Base-by-base conservation (phyloP, 1,284 basidiomycete genomes). In the Neolentinus lepideus region DNA sequence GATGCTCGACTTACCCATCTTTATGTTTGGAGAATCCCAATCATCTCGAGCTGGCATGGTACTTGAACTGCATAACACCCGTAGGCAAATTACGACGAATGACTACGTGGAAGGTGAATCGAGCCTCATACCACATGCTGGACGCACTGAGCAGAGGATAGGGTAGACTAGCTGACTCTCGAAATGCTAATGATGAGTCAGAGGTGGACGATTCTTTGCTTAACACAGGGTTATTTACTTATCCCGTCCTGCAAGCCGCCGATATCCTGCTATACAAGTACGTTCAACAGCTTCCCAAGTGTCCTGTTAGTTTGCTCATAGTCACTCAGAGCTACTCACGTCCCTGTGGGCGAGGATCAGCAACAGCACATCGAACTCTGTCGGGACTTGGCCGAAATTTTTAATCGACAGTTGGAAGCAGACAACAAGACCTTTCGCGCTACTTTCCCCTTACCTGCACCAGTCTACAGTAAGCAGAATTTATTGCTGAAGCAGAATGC, bases 341-440 rank as follows among this genome's bases (percentile, higher is more conserved):
- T 98, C 0, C 95, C 95, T 0, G 94, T 98, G 1, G 95, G 95
- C 22, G 93, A 98, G 64, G 95, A 98, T 67, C 95, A 98, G 68
- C 83, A 85, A 33, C 95, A 98, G 71, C 95, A 98, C 64, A 79
- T 98, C 26, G 94, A 97, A 67, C 80, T 98, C 1, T 80, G 84
- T 25, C 81, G 93, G 35, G 92, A 95, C 64, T 71, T 97, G 9
- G 94, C 91, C 0, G 84, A 92, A 26, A 73, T 74, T 6, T 97
- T 96, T 73, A 98, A 98, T 66, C 78, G 84, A 2, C 78, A 78
- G 60, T 86, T 80, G 64, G 19, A n/a, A 21, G 19, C 38, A n/a
- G 8, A 43, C n/a, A 43, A 43, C 38, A 71, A 73, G 47, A 57
- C 35, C 8, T 61, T 56, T 3, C 58, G 66, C n/a, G 69, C 71